A percentile compares a stretch with the other conserved stretches of the same genome.
These are phyloP conservation scores for Telopea speciosissima DNA, from an alignment of 177 flowering plant species.

Conservation along the genomic window DNA sequence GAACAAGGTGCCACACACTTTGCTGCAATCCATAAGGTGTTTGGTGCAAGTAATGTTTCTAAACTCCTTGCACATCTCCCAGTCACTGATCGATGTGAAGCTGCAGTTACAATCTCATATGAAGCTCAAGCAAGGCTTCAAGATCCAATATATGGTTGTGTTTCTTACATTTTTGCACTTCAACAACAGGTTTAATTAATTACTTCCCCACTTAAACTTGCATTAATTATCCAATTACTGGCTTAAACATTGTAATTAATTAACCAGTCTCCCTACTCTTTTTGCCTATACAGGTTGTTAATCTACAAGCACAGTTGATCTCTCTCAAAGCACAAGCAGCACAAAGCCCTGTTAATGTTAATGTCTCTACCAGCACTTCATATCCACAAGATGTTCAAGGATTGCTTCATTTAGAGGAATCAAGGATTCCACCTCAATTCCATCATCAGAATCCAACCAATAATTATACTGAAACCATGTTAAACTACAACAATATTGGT, in stretches of 20 bases:
- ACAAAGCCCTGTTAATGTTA: conserved; percentile 22
- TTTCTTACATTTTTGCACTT: conserved; percentile 30
- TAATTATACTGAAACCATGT: conserved; percentile 2
- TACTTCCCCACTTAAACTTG: too few relatives aligned
- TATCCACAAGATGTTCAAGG: conserved; percentile 35
- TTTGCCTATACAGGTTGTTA: conserved; percentile 49
- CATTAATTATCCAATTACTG: too few relatives aligned
- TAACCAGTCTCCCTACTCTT: too few relatives aligned
- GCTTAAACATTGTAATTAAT: too few relatives aligned
- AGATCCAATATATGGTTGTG: conserved; percentile 37
- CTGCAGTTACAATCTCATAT: conserved; percentile 64
- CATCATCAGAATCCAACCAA: conserved; percentile 14
- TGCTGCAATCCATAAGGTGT: conserved; percentile 71
- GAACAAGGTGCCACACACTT: conserved; percentile 66
- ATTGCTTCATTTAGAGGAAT: conserved; percentile 32
- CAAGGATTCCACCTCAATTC: conserved; percentile 23
- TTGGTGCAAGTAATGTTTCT: conserved; percentile 75
- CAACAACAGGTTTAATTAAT: conserved; percentile 34
- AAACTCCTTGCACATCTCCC: conserved; percentile 61
- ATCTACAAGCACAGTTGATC: conserved; percentile 68
- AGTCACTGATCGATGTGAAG: conserved; percentile 47
- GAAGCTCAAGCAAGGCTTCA: conserved; percentile 75
- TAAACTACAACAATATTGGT: conserved; percentile 19
- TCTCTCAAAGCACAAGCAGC: conserved; percentile 65
- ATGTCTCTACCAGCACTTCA: conserved; percentile 21